These are phyloP conservation scores for Meyerozyma athensensis DNA, from an alignment of 1,139 yeast genomes.

Conservation along the genomic window DNA sequence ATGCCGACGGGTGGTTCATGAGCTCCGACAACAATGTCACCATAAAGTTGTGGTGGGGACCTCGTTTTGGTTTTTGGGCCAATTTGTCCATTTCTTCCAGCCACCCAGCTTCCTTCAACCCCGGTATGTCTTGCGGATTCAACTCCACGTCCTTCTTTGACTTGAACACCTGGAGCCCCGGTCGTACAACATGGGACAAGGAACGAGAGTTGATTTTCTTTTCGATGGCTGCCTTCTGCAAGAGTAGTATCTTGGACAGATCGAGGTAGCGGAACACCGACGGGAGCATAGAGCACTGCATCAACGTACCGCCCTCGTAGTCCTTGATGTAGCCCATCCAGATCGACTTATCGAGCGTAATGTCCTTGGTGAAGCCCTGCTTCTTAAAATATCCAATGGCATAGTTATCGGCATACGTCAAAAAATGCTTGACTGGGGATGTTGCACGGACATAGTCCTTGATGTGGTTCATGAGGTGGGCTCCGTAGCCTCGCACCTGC, in stretches of 20 bases:
- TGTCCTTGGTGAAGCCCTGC: slow-evolving; percentile 96
- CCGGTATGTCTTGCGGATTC: slow-evolving; percentile 80
- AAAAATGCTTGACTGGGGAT: slow-evolving; percentile 77
- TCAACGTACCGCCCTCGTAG: slow-evolving; percentile 96
- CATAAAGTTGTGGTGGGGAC: slow-evolving; percentile 94
- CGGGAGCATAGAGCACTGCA: slow-evolving; percentile 97
- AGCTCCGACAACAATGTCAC: slow-evolving; percentile 80
- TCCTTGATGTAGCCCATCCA: slow-evolving; percentile 99
- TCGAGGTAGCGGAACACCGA: slow-evolving; percentile 76
- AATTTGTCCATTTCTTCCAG: slow-evolving; percentile 96
- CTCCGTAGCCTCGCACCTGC: slow-evolving; percentile 98
- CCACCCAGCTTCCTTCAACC: slow-evolving; percentile 93
- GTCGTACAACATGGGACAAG: slow-evolving; percentile 71
- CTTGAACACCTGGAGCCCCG: slow-evolving; percentile 74
- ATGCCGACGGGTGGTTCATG: slow-evolving; percentile 95
- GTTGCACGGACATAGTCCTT: slow-evolving; percentile 93
- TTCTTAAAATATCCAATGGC: slow-evolving; percentile 98
- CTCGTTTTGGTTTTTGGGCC: slow-evolving; percentile 91
- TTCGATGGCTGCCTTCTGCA: slow-evolving; percentile 89
- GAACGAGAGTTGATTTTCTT: slow-evolving; percentile 78
- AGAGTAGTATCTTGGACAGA: slow-evolving; percentile 73
- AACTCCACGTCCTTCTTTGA: slow-evolving; percentile 39
- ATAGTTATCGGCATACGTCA: slow-evolving; percentile 96
- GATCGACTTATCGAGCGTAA: slow-evolving; percentile 72
- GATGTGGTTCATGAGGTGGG: slow-evolving; percentile 95